Evolutionary conservation across 805 yeast species (phyloP).

Genomic region (Lipomyces japonicus): DNA sequence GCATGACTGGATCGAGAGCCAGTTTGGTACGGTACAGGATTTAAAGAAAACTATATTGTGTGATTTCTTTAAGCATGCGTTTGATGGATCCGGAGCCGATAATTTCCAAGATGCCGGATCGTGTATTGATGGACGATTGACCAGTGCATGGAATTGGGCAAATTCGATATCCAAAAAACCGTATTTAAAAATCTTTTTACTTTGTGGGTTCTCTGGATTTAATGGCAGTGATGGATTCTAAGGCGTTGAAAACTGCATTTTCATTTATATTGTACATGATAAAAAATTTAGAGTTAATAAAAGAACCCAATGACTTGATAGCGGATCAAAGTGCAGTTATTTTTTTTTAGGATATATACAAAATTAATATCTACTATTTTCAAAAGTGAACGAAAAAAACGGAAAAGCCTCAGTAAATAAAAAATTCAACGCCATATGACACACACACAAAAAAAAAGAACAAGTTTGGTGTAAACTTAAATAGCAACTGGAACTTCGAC

Average conservation of each 20-base stretch:
- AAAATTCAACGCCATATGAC: background rate
- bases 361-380: background rate
- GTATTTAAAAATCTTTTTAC: slow-evolving; percentile 58
- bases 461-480: background rate
- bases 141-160: slow-evolving; percentile 82
- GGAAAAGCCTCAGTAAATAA: background rate
- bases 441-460: background rate
- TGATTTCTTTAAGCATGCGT: slow-evolving; percentile 51
- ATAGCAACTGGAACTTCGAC: background rate
- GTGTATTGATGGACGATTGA: slow-evolving; percentile 77
- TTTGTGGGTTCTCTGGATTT: slow-evolving; percentile 71
- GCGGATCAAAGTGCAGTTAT: background rate
- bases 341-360: too few species aligned
- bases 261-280: background rate
- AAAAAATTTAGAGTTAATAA: background rate
- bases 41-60: slow-evolving; percentile 45
- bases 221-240: slow-evolving; percentile 64
- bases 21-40: slow-evolving; percentile 55
- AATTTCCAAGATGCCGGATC: slow-evolving; percentile 80
- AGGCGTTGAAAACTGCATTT: background rate
- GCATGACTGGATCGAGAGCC: slow-evolving; percentile 50
- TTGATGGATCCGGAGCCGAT: slow-evolving; percentile 79
- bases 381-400: background rate
- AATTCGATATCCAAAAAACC: slow-evolving; percentile 63
- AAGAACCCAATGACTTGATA: background rate